These are phyloP conservation scores for Talaromyces sp. DNA, from an alignment of 2,329 filamentous ascomycete species.

Conservation along the genomic window DNA sequence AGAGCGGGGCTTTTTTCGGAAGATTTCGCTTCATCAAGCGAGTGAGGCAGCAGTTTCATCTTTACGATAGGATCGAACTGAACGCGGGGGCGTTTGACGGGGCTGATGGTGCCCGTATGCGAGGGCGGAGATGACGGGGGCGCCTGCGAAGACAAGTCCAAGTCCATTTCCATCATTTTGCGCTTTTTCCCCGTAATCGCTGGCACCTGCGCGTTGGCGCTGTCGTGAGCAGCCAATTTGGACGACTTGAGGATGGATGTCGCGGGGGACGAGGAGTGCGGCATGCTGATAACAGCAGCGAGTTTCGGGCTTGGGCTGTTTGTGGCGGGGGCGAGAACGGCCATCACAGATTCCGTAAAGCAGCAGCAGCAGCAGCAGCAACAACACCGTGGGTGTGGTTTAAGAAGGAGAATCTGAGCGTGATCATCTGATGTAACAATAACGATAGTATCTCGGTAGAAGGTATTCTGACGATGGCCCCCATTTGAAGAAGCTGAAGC, in stretches of 20 bases:
- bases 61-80: conserved; percentile 38
- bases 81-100: conserved; percentile 39
- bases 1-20: conserved; percentile 52
- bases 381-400: not conserved
- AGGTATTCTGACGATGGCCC: not conserved
- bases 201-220: conserved; percentile 1
- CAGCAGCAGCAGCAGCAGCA: not conserved
- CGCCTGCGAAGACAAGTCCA: conserved; percentile 29
- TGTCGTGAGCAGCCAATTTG: conserved; percentile 17
- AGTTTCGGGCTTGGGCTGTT: conserved; percentile 22
- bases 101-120: conserved; percentile 21
- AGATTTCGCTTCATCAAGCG: conserved; percentile 36
- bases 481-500: not conserved
- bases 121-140: conserved; percentile 26
- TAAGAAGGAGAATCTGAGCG: too few relatives aligned
- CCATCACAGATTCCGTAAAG: conserved; percentile 23
- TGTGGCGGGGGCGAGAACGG: conserved; percentile 26
- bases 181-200: conserved; percentile 28
- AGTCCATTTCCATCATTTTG: conserved; percentile 32
- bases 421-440: not conserved
- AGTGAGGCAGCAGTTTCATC: conserved; percentile 8
- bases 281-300: conserved; percentile 25
- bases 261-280: conserved; percentile 25
- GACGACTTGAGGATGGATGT: conserved; percentile 32
- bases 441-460: not conserved